phyloP scores from a whole-genome alignment of 1,284 basidiomycete genomes.

The Amylostereum areolatum region DNA sequence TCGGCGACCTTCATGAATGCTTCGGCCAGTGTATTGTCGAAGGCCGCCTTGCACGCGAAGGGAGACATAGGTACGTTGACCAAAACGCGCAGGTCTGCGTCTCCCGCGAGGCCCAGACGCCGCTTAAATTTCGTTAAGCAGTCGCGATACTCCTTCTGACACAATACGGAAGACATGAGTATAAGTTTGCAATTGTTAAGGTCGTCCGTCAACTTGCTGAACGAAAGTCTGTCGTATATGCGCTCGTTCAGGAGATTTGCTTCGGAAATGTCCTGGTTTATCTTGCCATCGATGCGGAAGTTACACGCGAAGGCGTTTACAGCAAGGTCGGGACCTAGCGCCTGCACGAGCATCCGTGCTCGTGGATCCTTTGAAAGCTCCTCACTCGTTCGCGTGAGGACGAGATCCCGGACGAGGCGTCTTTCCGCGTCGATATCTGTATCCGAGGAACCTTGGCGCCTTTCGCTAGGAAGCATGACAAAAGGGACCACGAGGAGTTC shows the following conservation, averaged over 20 bases:
- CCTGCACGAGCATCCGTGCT: slow-evolving; percentile 25
- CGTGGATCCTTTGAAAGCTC: slow-evolving; percentile 27
- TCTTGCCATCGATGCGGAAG: slow-evolving; percentile 29
- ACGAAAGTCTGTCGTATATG: slow-evolving; percentile 33
- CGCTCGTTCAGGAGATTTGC: slow-evolving; percentile 37
- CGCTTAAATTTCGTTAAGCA: slow-evolving; percentile 29
- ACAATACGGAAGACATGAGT: slow-evolving; percentile 29
- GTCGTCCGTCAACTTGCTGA: slow-evolving; percentile 22
- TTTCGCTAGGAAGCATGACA: slow-evolving; percentile 29
- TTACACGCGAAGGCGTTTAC: slow-evolving; percentile 43
- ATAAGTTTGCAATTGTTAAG: slow-evolving; percentile 26
- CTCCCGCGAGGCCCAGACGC: slow-evolving; percentile 28
- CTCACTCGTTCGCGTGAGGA: slow-evolving; percentile 26
- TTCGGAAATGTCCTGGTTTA: slow-evolving; percentile 36
- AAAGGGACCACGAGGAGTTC: slow-evolving; percentile 31
- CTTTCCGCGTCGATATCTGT: slow-evolving; percentile 25
- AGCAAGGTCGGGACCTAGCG: slow-evolving; percentile 36
- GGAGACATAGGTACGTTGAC: slow-evolving; percentile 39
- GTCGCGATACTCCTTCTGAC: slow-evolving; percentile 26
- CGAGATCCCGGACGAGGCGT: slow-evolving; percentile 29
- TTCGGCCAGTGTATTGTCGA: slow-evolving; percentile 26
- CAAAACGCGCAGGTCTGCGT: slow-evolving; percentile 31
- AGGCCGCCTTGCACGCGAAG: slow-evolving; percentile 29
- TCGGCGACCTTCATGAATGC: slow-evolving; percentile 27
- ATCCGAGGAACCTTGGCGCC: slow-evolving; percentile 5